Conservation (phyloP, 768 basidiomycete species). For the Phlebiopsis gigantea region DNA sequence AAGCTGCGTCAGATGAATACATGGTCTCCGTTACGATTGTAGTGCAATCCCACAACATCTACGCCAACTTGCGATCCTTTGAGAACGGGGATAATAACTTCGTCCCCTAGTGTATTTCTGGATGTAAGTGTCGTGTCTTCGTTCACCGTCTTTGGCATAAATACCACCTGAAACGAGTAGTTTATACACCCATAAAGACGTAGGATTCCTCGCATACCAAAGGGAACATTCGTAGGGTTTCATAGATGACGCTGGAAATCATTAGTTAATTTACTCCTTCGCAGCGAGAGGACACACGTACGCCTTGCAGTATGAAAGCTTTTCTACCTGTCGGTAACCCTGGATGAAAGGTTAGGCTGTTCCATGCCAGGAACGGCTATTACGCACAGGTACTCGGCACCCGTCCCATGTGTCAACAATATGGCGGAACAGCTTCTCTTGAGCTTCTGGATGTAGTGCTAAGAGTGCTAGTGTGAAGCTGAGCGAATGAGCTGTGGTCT, state of each 20-base stretch:
- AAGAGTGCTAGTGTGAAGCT: constrained; percentile 29
- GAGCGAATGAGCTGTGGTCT: constrained; percentile 31
- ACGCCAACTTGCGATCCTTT: too few species aligned
- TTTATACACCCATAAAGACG: too few species aligned
- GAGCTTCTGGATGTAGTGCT: constrained; percentile 34
- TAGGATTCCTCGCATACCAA: too few species aligned
- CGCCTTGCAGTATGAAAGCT: constrained; percentile 22
- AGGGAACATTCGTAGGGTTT: constrained; percentile 28
- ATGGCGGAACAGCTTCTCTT: constrained; percentile 31
- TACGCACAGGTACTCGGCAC: constrained; percentile 27
- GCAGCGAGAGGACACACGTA: not conserved
- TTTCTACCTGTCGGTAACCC: constrained; percentile 18
- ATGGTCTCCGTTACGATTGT: too few species aligned
- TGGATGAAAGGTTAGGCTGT: constrained; percentile 10
- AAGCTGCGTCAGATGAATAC: too few species aligned
- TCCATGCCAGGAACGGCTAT: constrained; percentile 15
- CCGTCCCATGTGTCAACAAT: constrained; percentile 23
- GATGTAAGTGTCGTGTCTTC: too few species aligned
- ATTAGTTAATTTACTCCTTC: too few species aligned
- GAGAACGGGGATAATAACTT: too few species aligned
- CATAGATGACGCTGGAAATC: constrained; percentile 25
- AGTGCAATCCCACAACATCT: too few species aligned
- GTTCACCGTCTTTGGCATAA: too few species aligned
- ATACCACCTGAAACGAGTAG: too few species aligned
- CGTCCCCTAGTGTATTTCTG: too few species aligned